Evolutionary conservation across 1,284 basidiomycete species (phyloP).

Genomic region (Leucoagaricus sp.): DNA sequence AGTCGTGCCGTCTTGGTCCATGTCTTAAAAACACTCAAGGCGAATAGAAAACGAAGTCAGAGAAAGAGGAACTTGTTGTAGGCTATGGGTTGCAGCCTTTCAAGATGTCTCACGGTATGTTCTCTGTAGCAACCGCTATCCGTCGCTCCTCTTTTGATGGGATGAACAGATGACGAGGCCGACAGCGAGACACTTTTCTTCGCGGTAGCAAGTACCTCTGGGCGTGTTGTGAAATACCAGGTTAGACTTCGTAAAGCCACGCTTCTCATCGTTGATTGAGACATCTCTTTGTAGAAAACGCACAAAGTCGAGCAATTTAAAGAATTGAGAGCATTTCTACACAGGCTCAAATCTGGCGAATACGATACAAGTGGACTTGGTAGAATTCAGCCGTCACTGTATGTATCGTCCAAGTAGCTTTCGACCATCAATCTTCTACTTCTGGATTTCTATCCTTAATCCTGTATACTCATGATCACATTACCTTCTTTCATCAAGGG

Average conservation of each 20-base stretch:
- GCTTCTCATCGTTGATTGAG: background rate
- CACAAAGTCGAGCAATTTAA: conserved; percentile 30
- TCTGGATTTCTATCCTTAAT: no score
- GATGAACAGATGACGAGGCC: conserved; percentile 3
- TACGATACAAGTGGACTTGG: background rate
- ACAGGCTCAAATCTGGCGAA: background rate
- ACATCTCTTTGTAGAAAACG: conserved; percentile 21
- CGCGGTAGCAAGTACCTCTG: conserved; percentile 69
- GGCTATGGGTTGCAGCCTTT: conserved; percentile 48
- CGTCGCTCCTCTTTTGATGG: background rate
- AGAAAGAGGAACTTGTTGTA: conserved; percentile 19
- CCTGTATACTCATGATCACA: no score
- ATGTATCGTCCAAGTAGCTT: no score
- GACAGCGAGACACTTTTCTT: conserved; percentile 62
- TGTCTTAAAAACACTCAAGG: conserved; percentile 7
- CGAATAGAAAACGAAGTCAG: no score
- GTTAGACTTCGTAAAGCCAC: conserved; percentile 11
- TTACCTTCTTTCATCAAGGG: no score
- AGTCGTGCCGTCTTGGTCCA: background rate
- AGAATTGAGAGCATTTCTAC: conserved; percentile 19
- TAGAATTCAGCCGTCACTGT: no score
- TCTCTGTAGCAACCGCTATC: conserved; percentile 1
- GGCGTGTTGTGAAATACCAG: conserved; percentile 57
- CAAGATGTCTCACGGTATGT: conserved; percentile 41
- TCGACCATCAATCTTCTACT: no score